Evolutionary conservation across 1,139 yeast genomes (phyloP).

Genomic region (Lodderomyces orthopsilosis): DNA sequence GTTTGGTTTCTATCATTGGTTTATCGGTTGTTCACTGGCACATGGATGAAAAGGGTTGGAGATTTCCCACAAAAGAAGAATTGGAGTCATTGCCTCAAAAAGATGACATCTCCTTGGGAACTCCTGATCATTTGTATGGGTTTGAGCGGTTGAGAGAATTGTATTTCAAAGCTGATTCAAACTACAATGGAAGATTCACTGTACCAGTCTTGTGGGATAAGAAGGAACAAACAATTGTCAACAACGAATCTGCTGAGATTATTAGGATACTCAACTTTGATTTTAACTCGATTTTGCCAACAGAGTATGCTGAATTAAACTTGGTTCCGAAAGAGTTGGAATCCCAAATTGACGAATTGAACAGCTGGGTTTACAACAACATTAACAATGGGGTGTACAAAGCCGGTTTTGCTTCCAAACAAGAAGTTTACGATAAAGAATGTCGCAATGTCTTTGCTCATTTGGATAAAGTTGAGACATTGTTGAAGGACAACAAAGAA

Average conservation of each 20-base stretch:
- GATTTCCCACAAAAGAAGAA: conserved; percentile 48
- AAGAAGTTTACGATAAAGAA: conserved; percentile 76
- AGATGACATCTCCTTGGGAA: conserved; percentile 48
- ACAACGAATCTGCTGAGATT: conserved; percentile 86
- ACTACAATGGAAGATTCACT: conserved; percentile 78
- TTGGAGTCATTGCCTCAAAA: conserved; percentile 22
- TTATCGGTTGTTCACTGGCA: conserved; percentile 87
- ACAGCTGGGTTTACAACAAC: conserved; percentile 79
- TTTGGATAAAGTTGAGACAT: conserved; percentile 71
- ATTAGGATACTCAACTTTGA: conserved; percentile 72
- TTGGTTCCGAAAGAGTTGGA: conserved; percentile 59
- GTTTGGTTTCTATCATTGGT: conserved; percentile 58
- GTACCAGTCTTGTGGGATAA: conserved; percentile 95
- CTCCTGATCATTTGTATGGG: conserved; percentile 65
- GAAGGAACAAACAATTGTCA: conserved; percentile 76
- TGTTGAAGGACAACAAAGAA: conserved; percentile 49
- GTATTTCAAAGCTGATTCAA: conserved; percentile 72
- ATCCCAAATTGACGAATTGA: conserved; percentile 67
- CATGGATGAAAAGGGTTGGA: conserved; percentile 85
- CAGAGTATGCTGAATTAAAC: conserved; percentile 50
- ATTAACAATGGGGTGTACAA: conserved; percentile 95
- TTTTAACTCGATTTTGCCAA: conserved; percentile 53
- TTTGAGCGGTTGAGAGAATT: conserved; percentile 61
- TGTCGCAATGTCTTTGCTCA: conserved; percentile 64
- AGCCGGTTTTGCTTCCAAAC: conserved; percentile 83